Percentiles rank a stretch among this genome's conserved stretches.
phyloP scores from a whole-genome alignment of 163 green algal species.

The Scenedesmus sp. region DNA sequence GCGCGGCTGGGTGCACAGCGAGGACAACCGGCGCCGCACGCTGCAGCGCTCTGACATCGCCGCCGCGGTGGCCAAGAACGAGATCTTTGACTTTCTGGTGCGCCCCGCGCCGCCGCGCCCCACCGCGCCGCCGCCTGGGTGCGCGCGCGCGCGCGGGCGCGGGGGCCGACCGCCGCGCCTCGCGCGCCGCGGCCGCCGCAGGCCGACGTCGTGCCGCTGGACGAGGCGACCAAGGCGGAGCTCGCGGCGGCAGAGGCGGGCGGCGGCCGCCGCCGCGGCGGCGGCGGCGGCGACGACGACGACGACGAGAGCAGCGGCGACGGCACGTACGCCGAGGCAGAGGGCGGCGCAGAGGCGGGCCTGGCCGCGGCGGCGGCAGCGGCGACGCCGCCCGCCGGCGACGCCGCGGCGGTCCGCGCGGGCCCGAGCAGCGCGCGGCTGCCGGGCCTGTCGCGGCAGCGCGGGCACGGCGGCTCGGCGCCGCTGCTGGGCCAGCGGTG shows the following conservation, averaged over 20 bases:
- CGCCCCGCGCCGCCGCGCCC: not conserved
- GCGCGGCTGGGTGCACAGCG: constrained; percentile 90
- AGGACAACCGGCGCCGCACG: constrained; percentile 97
- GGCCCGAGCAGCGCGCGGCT: too few species aligned
- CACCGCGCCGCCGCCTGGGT: not conserved
- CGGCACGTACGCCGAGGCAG: constrained; percentile 10
- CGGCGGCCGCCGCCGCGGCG: too few species aligned
- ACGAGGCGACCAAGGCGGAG: constrained; percentile 66
- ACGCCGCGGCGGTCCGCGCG: too few species aligned
- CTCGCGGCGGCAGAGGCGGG: not conserved
- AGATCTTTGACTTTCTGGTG: constrained; percentile 96
- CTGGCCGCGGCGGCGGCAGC: too few species aligned
- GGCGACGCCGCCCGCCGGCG: too few species aligned
- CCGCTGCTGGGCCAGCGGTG: too few species aligned
- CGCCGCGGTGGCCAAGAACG: constrained; percentile 90
- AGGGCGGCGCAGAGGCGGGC: constrained; percentile 1
- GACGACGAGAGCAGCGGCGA: constrained; percentile 4
- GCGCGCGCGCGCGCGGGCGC: not conserved
- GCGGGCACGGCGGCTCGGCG: too few species aligned
- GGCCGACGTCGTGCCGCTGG: constrained; percentile 84
- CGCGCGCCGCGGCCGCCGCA: constrained; percentile 34
- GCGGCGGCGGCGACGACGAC: not conserved
- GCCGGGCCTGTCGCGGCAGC: too few species aligned
- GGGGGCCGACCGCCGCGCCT: not conserved
- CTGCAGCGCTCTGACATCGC: constrained; percentile 95